These are phyloP conservation scores for Aegle marmelos DNA, from an alignment of 345 rosid species.

Conservation along the genomic window DNA sequence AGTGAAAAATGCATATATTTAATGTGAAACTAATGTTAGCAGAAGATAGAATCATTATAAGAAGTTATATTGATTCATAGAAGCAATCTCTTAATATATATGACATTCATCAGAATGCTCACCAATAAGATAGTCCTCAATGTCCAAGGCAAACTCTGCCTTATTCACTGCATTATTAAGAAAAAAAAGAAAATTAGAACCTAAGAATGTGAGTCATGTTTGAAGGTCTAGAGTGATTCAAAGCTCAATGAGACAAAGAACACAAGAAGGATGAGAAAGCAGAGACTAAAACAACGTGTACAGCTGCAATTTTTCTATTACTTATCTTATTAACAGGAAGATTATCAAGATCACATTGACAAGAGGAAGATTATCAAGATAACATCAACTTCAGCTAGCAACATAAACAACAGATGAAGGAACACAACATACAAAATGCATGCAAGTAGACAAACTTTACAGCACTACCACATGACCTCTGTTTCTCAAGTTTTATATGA, in stretches of 20 bases:
- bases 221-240: background rate
- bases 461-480: background rate
- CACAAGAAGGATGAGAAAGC: background rate
- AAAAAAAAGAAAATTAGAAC: slow-evolving; percentile 8
- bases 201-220: background rate
- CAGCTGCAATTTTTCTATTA: background rate
- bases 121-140: slow-evolving; percentile 93
- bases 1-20: background rate
- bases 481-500: background rate
- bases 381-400: background rate
- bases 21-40: background rate
- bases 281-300: background rate
- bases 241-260: background rate
- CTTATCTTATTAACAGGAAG: background rate
- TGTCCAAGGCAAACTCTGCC: slow-evolving; percentile 67
- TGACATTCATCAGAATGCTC: slow-evolving; percentile 23
- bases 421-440: background rate
- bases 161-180: slow-evolving; percentile 55
- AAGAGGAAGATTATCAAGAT: background rate
- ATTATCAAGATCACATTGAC: background rate
- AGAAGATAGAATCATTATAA: background rate
- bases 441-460: background rate
- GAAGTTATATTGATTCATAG: background rate
- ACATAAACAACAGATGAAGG: background rate
- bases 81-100: background rate